phyloP scores from a whole-genome alignment of 2,329 filamentous ascomycete genomes.

The Aureobasidium uvarum region DNA sequence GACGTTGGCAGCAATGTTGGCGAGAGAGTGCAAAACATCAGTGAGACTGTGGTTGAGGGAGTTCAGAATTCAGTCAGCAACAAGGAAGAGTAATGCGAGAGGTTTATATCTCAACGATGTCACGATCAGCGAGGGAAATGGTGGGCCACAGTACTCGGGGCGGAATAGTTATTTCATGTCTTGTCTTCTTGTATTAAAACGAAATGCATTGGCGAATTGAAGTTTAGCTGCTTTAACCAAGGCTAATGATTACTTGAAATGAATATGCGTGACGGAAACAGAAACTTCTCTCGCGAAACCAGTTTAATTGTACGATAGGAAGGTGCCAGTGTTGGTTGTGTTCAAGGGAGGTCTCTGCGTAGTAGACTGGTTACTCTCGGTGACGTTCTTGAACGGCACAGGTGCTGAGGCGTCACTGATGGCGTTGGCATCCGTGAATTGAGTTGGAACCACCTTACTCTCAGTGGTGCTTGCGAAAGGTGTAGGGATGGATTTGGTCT shows the following conservation, averaged over 20 bases:
- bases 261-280: background rate
- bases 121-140: background rate
- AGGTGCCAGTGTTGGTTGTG: slow-evolving; percentile 18
- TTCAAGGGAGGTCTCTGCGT: background rate
- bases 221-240: background rate
- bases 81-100: background rate
- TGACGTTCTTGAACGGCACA: background rate
- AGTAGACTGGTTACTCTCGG: background rate
- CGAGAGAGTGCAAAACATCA: slow-evolving; percentile 31
- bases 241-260: slow-evolving; percentile 11
- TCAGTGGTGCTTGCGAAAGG: background rate
- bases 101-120: background rate
- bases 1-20: slow-evolving; percentile 32
- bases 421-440: background rate
- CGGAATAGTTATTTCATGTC: background rate
- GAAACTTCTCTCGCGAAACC: background rate
- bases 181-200: slow-evolving; percentile 13
- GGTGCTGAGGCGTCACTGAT: background rate
- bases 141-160: background rate
- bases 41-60: slow-evolving; percentile 32
- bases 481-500: background rate
- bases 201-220: background rate
- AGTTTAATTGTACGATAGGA: slow-evolving; percentile 12
- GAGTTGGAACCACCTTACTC: background rate
- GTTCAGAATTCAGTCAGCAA: slow-evolving; percentile 28